Evolutionary conservation across 352 stramenopile genomes (phyloP).

Genomic region (Phytophthora fragariae): DNA sequence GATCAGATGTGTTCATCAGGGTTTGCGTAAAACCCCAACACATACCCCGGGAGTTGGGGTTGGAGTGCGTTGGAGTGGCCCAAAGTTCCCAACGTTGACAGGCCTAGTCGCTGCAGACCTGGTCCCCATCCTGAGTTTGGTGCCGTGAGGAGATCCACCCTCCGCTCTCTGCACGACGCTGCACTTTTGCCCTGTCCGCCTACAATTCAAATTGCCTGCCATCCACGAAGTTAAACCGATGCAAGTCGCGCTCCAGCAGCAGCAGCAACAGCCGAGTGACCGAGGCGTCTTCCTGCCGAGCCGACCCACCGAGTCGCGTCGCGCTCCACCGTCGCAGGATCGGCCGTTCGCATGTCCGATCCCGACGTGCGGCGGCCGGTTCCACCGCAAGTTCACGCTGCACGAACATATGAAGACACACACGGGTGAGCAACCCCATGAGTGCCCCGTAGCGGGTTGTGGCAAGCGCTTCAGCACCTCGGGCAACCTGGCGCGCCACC

Average conservation of each 20-base stretch:
- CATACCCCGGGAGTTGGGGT: too few species aligned
- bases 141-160: constrained; percentile 43
- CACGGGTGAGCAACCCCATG: constrained; percentile 76
- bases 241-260: constrained; percentile 33
- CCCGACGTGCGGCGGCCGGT: constrained; percentile 55
- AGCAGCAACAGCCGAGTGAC: constrained; percentile 17
- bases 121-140: constrained; percentile 39
- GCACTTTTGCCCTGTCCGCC: constrained; percentile 37
- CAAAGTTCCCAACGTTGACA: too few species aligned
- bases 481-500: constrained; percentile 75
- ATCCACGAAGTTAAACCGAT: constrained; percentile 40
- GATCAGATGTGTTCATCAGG: too few species aligned
- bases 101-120: constrained; percentile 26
- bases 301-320: constrained; percentile 23
- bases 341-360: constrained; percentile 60
- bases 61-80: too few species aligned
- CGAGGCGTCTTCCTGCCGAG: constrained; percentile 14
- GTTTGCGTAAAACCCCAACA: too few species aligned
- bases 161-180: constrained; percentile 29
- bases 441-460: constrained; percentile 60
- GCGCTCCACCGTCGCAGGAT: constrained; percentile 40
- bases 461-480: constrained; percentile 78
- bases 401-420: constrained; percentile 84
- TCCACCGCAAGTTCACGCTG: constrained; percentile 78
- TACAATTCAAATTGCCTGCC: constrained; percentile 43